Conservation (phyloP, 768 basidiomycete species). For the Tremella mesenterica region DNA sequence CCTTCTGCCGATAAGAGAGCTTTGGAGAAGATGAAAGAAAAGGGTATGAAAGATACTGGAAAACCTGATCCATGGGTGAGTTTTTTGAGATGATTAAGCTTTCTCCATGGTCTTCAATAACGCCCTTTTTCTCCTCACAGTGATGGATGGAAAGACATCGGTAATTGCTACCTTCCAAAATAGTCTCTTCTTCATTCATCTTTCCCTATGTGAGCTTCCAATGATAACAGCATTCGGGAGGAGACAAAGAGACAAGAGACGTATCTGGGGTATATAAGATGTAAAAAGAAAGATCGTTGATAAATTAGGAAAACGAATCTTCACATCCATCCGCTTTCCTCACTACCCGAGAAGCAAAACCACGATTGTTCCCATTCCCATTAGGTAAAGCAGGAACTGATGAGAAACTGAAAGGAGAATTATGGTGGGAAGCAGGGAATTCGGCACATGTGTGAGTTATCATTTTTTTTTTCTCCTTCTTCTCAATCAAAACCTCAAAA, state of each 20-base stretch:
- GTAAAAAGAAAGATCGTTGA: no score
- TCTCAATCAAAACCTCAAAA: neutral
- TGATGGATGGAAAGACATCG: no score
- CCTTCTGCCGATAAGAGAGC: neutral
- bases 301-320: neutral
- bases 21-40: neutral
- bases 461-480: neutral
- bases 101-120: neutral
- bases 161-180: no score
- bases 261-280: no score
- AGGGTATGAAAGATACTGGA: neutral
- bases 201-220: no score
- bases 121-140: no score
- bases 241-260: no score
- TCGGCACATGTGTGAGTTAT: constrained; percentile 36
- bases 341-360: constrained; percentile 34
- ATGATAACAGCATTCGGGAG: no score
- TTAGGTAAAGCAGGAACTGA: constrained; percentile 29
- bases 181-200: no score
- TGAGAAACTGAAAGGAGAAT: constrained; percentile 5
- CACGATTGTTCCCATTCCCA: constrained; percentile 36
- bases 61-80: neutral
- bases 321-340: constrained; percentile 33
- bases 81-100: neutral
- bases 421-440: constrained; percentile 41